Evolutionary conservation across 2,329 filamentous ascomycete species (phyloP).

Genomic region (Trichoderma sp.): DNA sequence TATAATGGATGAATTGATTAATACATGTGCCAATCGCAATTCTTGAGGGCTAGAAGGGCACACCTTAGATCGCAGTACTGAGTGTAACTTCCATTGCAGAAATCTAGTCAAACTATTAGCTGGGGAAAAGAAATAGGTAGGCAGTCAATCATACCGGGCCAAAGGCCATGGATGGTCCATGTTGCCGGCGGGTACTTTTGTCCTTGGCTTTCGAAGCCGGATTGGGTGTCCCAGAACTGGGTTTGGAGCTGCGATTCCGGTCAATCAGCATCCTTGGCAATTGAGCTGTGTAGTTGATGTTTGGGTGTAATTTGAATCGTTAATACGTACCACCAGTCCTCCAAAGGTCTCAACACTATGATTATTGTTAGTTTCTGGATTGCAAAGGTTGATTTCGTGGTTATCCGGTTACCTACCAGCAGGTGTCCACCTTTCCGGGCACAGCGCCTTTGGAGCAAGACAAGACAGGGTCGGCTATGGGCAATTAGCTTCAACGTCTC

Average conservation of each 20-base stretch:
- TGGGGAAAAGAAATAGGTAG: background rate
- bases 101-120: conserved; percentile 37
- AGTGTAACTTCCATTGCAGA: conserved; percentile 57
- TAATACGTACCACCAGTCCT: conserved; percentile 51
- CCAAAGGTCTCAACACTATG: conserved; percentile 59
- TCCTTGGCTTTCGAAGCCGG: conserved; percentile 57
- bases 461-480: conserved; percentile 34
- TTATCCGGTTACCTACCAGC: conserved; percentile 44
- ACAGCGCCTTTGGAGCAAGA: conserved; percentile 53
- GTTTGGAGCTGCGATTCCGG: conserved; percentile 49
- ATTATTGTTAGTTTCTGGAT: too few relatives aligned
- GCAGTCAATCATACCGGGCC: conserved; percentile 44
- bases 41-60: background rate
- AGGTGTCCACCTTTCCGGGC: conserved; percentile 55
- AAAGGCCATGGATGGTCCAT: conserved; percentile 63
- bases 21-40: too few relatives aligned
- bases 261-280: background rate
- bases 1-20: background rate
- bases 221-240: conserved; percentile 67
- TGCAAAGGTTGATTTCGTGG: too few relatives aligned
- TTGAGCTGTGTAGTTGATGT: background rate
- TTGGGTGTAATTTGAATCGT: background rate
- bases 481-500: background rate
- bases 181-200: conserved; percentile 55
- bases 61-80: conserved; percentile 65